phyloP scores from a whole-genome alignment of 805 yeast species.

The Maudiozyma bulderi region DNA sequence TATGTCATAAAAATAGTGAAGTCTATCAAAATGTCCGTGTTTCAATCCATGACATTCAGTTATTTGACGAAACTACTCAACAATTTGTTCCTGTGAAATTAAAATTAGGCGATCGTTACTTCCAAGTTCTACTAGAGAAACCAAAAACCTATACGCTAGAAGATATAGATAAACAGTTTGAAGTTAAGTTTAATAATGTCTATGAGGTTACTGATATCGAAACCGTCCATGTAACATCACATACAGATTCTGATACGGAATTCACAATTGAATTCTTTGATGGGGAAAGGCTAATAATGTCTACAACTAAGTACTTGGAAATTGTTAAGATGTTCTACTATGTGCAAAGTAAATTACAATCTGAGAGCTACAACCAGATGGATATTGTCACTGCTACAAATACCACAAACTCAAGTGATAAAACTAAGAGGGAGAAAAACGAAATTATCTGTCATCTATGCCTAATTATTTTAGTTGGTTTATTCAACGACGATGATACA shows the following conservation, averaged over 20 bases:
- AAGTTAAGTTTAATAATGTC: slow-evolving; percentile 33
- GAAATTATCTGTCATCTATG: slow-evolving; percentile 48
- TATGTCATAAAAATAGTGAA: slow-evolving; percentile 32
- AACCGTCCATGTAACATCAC: slow-evolving; percentile 31
- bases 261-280: slow-evolving; percentile 35
- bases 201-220: slow-evolving; percentile 33
- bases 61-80: slow-evolving; percentile 38
- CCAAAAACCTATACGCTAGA: slow-evolving; percentile 31
- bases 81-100: slow-evolving; percentile 48
- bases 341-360: slow-evolving; percentile 43
- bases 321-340: slow-evolving; percentile 60
- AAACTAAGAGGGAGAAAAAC: slow-evolving; percentile 21
- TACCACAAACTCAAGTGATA: slow-evolving; percentile 4
- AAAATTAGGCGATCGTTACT: slow-evolving; percentile 54
- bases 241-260: slow-evolving; percentile 39
- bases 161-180: slow-evolving; percentile 19
- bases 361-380: slow-evolving; percentile 19
- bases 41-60: slow-evolving; percentile 39
- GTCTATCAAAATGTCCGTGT: slow-evolving; percentile 39
- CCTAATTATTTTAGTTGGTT: slow-evolving; percentile 55
- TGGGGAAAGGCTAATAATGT: slow-evolving; percentile 29
- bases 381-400: not conserved
- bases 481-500: slow-evolving; percentile 46
- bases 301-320: slow-evolving; percentile 43
- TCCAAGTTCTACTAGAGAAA: slow-evolving; percentile 42